Base-by-base conservation (phyloP, 108 stramenopile species). In the Cyclotella sp. region DNA sequence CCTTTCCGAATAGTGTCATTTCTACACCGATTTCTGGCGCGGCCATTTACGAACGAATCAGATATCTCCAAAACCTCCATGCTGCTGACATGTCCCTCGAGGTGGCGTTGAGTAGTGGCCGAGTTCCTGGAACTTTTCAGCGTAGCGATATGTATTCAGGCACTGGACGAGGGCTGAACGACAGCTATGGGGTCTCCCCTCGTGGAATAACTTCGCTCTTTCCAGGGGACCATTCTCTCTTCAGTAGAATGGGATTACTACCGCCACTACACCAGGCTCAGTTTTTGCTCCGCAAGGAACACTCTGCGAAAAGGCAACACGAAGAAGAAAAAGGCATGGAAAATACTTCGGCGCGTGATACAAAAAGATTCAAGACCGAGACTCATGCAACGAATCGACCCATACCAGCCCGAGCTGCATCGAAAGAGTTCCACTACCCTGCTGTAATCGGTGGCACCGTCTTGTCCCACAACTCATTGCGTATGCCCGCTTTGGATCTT, bases 141-240 rank as follows among this genome's bases (percentile, higher is more conserved):
- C 52, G 55, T 26, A 24, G 24, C 4, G 55, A 55, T 55, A 55
- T 55, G 55, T 55, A 55, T 55, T 21, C 55, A n/a, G 24, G 24
- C 24, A 4, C 1, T 12, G 22, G 55, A 21, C 5, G 55, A 22
- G 55, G 55, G 24, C 3, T 22, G 3, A 9, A 22, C 11, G 55
- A 55, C 5, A 3, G 1, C 6, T 55, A 55, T 24, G 55, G 55
- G 22, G 11, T 55, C 24, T 55, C 55, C 24, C 55, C 55, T 22
- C 24, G 12, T 55, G 55, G 22, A 55, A 55, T 55, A n/a, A 55
- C n/a, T 55, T 55, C 11, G 6, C 55, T 22, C 24, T 26, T 5
- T 22, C 22, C 55, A 24, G n/a, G 13, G 24, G 55, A 12, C 21
- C 11, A 12, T 12, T 55, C 11, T 19, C 22, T 55, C n/a, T 22